Base-by-base conservation (phyloP, 1,284 basidiomycete species). In the Vanrija sp. region DNA sequence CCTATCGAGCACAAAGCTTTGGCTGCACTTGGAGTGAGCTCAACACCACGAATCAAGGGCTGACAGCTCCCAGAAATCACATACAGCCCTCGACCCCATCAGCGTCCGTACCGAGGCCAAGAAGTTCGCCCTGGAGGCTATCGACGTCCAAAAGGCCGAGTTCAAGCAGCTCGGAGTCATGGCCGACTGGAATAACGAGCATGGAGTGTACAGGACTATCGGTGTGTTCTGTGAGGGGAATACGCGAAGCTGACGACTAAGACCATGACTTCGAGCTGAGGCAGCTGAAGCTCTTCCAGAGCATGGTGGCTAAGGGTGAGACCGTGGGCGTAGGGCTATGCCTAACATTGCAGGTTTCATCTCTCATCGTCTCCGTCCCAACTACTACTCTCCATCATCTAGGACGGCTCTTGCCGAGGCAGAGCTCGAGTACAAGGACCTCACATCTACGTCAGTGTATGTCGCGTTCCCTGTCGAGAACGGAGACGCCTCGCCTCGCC, bases 1-100 rank as follows among this genome's bases (percentile, higher is more conserved):
- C 96, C 96, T 0, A 97, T 99, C 61, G 93, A 96, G 74, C 89
- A 91, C 66, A 96, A 95, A 71, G 89, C 92, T 0, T 78, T 97
- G 29, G 80, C 87, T 60, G 83, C 85, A 46, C 80, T 90, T n/a
- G 82, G 83, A 55, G 89, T 87, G 69, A 57, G 83, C 72, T 57
- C 3, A 5, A 4, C 0, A 1, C 15, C 5, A 2, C 39, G 40
- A 5, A 9, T 15, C 29, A 16, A 26, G 6, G 6, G 49, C 34
- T 29, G 52, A 25, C 16, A 49, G 19, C 38, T 21, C 1, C 14
- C 55, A 74, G 66, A 69, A 64, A 65, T 69, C 67, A 0, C 74
- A 74, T 59, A 63, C 73, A 81, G 81, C 80, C 9, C 75, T 89
- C 7, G 72, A 85, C 2, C 80, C 88, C 0, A 73, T 78, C 6